Percentiles rank a stretch among this genome's conserved stretches.
phyloP scores from a whole-genome alignment of 768 basidiomycete genomes.

The Amanita pseudoporphyria region DNA sequence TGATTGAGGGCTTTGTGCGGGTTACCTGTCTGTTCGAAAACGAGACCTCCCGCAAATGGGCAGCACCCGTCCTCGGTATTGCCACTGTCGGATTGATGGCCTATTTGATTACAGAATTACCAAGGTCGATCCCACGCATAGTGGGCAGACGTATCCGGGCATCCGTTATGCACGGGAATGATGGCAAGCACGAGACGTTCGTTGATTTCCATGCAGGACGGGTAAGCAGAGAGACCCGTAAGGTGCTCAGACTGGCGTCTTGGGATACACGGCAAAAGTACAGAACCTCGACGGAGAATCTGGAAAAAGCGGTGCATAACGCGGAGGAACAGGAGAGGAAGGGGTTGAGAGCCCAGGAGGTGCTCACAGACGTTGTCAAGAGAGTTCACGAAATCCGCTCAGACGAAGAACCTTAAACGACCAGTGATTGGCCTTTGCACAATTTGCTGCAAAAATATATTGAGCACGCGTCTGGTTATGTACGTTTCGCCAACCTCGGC shows the following conservation, averaged over 20 bases:
- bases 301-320: slow-evolving; percentile 62
- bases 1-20: slow-evolving; percentile 73
- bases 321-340: slow-evolving; percentile 70
- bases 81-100: slow-evolving; percentile 61
- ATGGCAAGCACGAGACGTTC: slow-evolving; percentile 46
- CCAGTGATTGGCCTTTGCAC: not conserved
- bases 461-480: not conserved
- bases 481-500: not conserved
- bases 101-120: slow-evolving; percentile 83
- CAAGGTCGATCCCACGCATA: slow-evolving; percentile 79
- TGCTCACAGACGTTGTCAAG: slow-evolving; percentile 50
- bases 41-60: slow-evolving; percentile 78
- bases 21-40: slow-evolving; percentile 73
- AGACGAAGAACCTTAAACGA: not conserved
- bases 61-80: slow-evolving; percentile 75
- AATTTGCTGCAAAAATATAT: not conserved
- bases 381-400: slow-evolving; percentile 32
- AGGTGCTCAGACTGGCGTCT: slow-evolving; percentile 82
- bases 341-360: slow-evolving; percentile 61
- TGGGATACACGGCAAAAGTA: slow-evolving; percentile 88
- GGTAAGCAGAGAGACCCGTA: slow-evolving; percentile 79
- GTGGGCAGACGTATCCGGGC: slow-evolving; percentile 77
- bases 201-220: slow-evolving; percentile 60
- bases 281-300: slow-evolving; percentile 69
- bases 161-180: slow-evolving; percentile 42